Evolutionary conservation across 176 grass and related monocot genomes (phyloP).

Genomic region (Oryza meridionalis): DNA sequence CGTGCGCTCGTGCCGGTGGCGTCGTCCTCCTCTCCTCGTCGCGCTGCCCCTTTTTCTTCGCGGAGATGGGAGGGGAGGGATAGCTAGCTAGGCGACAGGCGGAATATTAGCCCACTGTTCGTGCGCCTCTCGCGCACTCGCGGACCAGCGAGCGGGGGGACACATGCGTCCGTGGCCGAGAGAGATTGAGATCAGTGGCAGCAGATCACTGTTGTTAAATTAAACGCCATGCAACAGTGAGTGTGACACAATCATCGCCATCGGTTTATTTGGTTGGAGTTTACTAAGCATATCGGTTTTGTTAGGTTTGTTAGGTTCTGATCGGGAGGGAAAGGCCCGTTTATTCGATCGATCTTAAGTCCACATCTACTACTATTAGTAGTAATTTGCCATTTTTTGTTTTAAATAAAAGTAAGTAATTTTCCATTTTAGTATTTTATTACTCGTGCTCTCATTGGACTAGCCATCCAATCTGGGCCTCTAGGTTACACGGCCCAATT

Average conservation of each 20-base stretch:
- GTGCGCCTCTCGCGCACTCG: background rate
- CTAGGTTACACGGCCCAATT: no score
- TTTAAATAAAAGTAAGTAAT: no score
- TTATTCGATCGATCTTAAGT: background rate
- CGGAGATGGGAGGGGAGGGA: background rate
- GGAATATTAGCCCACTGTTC: conserved; percentile 37
- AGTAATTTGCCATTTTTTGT: no score
- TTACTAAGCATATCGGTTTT: background rate
- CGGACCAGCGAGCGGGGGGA: background rate
- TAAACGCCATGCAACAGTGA: no score
- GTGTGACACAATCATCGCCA: no score
- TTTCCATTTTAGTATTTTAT: no score
- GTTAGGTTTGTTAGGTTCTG: background rate
- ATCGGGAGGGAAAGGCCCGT: background rate
- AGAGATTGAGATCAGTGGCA: background rate
- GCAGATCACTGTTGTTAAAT: no score
- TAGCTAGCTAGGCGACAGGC: conserved; percentile 5
- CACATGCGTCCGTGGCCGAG: background rate
- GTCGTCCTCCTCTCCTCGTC: no score
- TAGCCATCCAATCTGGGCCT: no score
- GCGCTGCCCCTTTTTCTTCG: background rate
- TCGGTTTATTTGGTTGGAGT: no score
- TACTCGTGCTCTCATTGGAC: no score
- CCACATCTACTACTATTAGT: background rate
- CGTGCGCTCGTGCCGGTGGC: no score